Evolutionary conservation across 2,329 filamentous ascomycete genomes (phyloP), one percentile per base, ranked within the genome.

Genomic region (Fusarium tuaranense): DNA sequence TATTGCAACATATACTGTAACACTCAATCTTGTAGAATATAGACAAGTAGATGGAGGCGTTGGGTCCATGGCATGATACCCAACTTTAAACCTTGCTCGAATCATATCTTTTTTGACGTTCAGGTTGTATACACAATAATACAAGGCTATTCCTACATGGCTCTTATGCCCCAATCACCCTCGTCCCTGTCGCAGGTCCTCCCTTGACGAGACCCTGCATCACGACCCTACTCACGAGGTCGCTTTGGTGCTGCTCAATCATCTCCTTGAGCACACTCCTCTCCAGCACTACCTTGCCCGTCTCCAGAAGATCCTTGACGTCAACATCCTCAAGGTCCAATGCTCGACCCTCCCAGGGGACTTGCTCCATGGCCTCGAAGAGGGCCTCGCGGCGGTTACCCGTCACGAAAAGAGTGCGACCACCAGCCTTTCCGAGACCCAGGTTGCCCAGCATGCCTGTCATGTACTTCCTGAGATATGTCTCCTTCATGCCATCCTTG

Each of bases 271-370:
- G 87, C 39, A 96, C 96, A 48, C 86, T 85, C 82, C 93, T 91
- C 89, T 99, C 97, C 79, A 99, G 91, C 70, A 99, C 92, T 70
- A 99, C 86, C 79, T 95, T 91, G 64, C 94, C 93, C 64, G 92
- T 92, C 86, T 97, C 94, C 76, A 99, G 85, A 74, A 99, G 84
- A 82, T 98, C 94, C 89, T 98, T 99, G 72, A 99, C 95, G 84
- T 98, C 97, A 39, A 99, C 94, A 72, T 97, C 93, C n/a, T 88
- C 86, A 69, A 92, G 87, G 67, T 90, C 88, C 76, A 95, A 86
- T 10, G 92, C 92, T 66, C 91, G 89, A 22, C 93, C 94, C 71
- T 95, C 89, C 79, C 89, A 86, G 10, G 88, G 89, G 71, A 92
- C 84, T 69, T 89, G 85, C 62, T 89, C 88, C 80, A 98, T 86